Base-by-base conservation (phyloP, 164 flowering plant species). In the Echeveria elegans region DNA sequence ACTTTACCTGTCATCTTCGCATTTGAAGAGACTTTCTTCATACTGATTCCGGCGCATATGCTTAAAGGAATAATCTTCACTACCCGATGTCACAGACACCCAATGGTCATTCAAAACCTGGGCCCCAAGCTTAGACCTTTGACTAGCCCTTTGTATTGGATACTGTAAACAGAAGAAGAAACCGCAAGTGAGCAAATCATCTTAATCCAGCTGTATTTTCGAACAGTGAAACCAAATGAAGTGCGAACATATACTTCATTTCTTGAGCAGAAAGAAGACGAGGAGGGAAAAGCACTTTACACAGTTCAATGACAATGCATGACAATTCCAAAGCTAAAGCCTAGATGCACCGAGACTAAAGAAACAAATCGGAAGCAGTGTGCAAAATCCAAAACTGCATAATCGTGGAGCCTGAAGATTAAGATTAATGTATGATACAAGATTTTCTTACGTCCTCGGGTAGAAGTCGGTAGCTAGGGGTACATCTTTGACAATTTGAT, bases 31-130 rank as follows among this genome's bases (percentile, higher is more conserved):
- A 65, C 92, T 87, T 74, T 87, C 92, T 72, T 87, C 92, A 74
- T 80, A 87, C 68, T 87, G 92, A 68, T 87, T 87, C 75, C 84
- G 70, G 41, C 92, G 87, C 92, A 87, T 85, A 70, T 85, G 92
- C 69, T 85, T 87, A 64, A 87, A 87, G 28, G 89, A 85, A 78
- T 87, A 85, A 71, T 87, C 92, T 72, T 85, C 92, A 76, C 92
- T 86, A 66, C 92, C 92, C 9, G 89, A 87, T 52, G 92, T 87
- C 62, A 87, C 89, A 50, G 92, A 87, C 14, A 87, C 92, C 92
- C 92, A 87, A 70, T 81, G 74, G 69, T 87, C 92, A 82, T 87
- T 87, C 68, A 87, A 66, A 1, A 87, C 89, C 67, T 81, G 82
- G n/a, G 83, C 82, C 36, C 86, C 89, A 60, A 85, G 82, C 73